Base-by-base conservation (phyloP, 352 stramenopile genomes). In the Saprolegnia diclina region DNA sequence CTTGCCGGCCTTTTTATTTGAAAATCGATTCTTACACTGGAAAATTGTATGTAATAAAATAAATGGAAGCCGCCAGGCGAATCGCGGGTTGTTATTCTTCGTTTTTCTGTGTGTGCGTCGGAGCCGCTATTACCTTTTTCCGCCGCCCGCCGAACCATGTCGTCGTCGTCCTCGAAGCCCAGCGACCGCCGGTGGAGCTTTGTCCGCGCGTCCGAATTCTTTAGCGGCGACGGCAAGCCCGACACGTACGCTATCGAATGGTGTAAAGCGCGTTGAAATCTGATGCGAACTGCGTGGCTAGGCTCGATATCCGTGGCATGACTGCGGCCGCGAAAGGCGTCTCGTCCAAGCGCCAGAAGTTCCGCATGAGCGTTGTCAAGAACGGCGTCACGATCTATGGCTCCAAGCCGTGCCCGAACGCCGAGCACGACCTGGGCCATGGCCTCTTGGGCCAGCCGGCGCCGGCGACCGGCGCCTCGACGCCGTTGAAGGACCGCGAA, bases 301-400 rank as follows among this genome's bases (percentile, higher is more conserved):
- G 86, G 79, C 67, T 94, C 0, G 86, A 94, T 61, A 94, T 94
- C 35, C 86, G 86, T 40, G 86, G 84, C 5, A 94, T 94, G 85
- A 94, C 86, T 26, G 86, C 86, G 2, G 83, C 92, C 14, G 91
- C 86, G 29, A 94, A 94, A 62, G 86, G 86, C 59, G 83, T 85
- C 6, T 87, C 86, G 9, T 85, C 84, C 38, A 94, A 94, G 74
- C 83, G 86, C 26, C 84, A 94, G 71, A 94, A 94, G 72, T 94
- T 94, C 67, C 86, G 86, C 74, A 91, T 91, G 78, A 91, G 77
- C 72, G 84, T 94, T 38, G 91, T 84, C 29, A 86, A 85, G 65
- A 91, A 84, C 52, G 86, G 86, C 67, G 86, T 94, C 24, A 87
- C 86, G 37, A 94, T 94, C 73, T 94, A 94, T 71, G 86, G 86